A percentile compares a stretch with the other conserved stretches of the same genome.
phyloP scores from a whole-genome alignment of 1,284 basidiomycete genomes.

The Xerocomus minutiporus region DNA sequence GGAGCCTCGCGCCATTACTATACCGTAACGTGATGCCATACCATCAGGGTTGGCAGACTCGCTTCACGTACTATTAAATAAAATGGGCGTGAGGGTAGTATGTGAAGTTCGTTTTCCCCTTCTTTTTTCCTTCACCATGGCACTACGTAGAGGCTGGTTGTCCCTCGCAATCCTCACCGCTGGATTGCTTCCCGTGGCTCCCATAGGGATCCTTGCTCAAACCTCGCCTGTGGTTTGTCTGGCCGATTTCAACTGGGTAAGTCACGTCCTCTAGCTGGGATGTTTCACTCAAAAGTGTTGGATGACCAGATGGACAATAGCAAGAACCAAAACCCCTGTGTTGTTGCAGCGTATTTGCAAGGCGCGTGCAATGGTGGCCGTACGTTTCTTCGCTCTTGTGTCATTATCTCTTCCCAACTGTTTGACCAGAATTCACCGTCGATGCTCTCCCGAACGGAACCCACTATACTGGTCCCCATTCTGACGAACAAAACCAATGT shows the following conservation, averaged over 20 bases:
- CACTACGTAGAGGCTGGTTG: constrained; percentile 6
- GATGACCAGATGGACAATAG: constrained; percentile 33
- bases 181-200: constrained; percentile 15
- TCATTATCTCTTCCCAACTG: not conserved
- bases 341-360: constrained; percentile 31
- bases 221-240: constrained; percentile 17
- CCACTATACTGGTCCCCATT: constrained; percentile 26
- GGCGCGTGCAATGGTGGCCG: constrained; percentile 30
- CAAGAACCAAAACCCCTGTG: constrained; percentile 33
- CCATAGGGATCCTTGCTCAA: constrained; percentile 19
- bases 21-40: constrained; percentile 6
- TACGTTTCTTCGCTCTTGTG: constrained; percentile 17
- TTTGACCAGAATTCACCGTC: constrained; percentile 23
- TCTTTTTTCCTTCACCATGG: constrained; percentile 11
- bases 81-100: not conserved
- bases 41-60: constrained; percentile 7
- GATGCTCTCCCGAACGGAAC: constrained; percentile 8
- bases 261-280: not conserved
- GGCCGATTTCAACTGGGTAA: constrained; percentile 25
- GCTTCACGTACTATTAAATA: constrained; percentile 1
- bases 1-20: not conserved
- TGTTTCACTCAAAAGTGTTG: not conserved
- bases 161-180: constrained; percentile 15
- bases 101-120: not conserved
- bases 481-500: constrained; percentile 20